phyloP scores from a whole-genome alignment of 2,329 filamentous ascomycete species.

The Arachnomyces sp. region DNA sequence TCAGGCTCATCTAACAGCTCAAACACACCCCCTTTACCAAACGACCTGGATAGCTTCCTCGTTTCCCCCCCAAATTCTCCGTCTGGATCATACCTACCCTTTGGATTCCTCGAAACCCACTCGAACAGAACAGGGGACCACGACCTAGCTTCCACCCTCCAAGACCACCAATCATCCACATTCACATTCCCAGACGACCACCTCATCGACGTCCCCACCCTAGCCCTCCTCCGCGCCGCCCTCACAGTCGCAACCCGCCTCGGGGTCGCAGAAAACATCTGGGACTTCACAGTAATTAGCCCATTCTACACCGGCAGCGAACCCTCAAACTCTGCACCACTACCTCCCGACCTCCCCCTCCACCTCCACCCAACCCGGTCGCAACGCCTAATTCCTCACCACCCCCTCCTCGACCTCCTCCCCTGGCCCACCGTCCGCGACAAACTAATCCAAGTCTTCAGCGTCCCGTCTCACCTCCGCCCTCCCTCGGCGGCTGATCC shows the following conservation, averaged over 20 bases:
- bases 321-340: constrained; percentile 8
- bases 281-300: constrained; percentile 41
- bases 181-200: constrained; percentile 42
- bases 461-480: constrained; percentile 41
- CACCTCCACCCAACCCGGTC: constrained; percentile 46
- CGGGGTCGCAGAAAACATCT: constrained; percentile 36
- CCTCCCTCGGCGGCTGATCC: constrained; percentile 42
- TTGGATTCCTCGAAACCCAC: constrained; percentile 10
- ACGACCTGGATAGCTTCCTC: too few species aligned
- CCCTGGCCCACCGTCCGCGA: constrained; percentile 52
- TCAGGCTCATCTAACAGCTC: too few species aligned
- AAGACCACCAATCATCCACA: constrained; percentile 15
- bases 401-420: constrained; percentile 51
- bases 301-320: constrained; percentile 36
- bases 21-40: too few species aligned
- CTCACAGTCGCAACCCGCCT: constrained; percentile 43
- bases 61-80: too few species aligned
- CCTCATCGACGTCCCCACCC: constrained; percentile 41
- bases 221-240: constrained; percentile 43
- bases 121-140: constrained; percentile 4
- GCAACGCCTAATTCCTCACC: constrained; percentile 47
- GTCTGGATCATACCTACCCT: constrained; percentile 5
- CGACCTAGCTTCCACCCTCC: constrained; percentile 13
- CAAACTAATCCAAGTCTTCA: constrained; percentile 46
- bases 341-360: constrained; percentile 34